Evolutionary conservation across 495 filamentous ascomycete species (phyloP), one percentile per base, ranked within the genome.

Genomic region (Lindgomyces ingoldianus): DNA sequence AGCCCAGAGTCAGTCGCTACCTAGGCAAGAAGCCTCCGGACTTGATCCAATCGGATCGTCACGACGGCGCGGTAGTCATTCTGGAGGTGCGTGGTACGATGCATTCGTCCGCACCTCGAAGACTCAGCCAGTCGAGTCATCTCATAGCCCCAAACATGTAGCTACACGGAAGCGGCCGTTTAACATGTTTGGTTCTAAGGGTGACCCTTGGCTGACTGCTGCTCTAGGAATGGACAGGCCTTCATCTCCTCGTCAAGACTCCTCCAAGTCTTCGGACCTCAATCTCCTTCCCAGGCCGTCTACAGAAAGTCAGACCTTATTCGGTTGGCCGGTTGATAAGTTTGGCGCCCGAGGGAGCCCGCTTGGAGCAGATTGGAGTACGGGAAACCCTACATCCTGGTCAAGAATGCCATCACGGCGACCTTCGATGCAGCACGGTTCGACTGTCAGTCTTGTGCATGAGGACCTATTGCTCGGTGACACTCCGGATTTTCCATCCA

Each of bases 1-100:
- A 25, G 58, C 69, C 1, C 70, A 76, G 52, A 77, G 72, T 42
- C 75, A 75, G 30, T 75, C 73, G 16, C 61, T 78, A 62, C 76
- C 76, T 10, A 60, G 75, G 25, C 71, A 77, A 48, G 74, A 76
- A 33, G 65, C 47, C 33, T 22, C 42, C 24, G 53, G 60, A 18
- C 30, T 51, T 48, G 53, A 74, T 44, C 50, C 63, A 16, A 69
- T 63, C 26, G 71, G 62, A 14, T 33, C 60, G 12, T 55, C 50
- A 18, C 63, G 60, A 46, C 25, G 70, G 11, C 65, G 69, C 18
- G 63, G 70, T 21, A 70, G 70, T 45, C 53, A 65, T 55, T 72
- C 70, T 25, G 70, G 62, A 27, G 60, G 62, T 16, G 67, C 63
- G 11, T 70, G 71, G 61, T 57, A 64, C 27, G 62, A 71, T 33